phyloP scores from a whole-genome alignment of 352 stramenopile genomes.

The Aphanomyces cochlioides region DNA sequence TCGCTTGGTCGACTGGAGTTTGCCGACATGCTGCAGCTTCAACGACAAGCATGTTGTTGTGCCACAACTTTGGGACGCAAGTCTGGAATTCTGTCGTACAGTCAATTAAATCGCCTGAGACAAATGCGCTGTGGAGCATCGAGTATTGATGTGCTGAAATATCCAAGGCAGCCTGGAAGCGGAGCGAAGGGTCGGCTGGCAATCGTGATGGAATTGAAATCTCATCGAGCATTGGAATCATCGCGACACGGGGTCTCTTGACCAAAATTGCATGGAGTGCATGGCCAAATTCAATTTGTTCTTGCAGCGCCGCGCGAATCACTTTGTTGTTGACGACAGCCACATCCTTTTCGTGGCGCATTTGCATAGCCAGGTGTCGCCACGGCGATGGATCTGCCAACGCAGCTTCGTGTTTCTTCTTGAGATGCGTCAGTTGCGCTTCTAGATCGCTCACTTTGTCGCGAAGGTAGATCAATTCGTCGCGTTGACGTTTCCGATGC shows the following conservation, averaged over 20 bases:
- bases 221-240: conserved; percentile 16
- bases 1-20: background rate
- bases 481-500: conserved; percentile 22
- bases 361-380: conserved; percentile 7
- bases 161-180: background rate
- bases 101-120: conserved; percentile 4
- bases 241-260: background rate
- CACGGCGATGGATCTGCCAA: conserved; percentile 7
- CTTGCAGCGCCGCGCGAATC: background rate
- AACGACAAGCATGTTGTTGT: conserved; percentile 11
- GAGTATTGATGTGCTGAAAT: conserved; percentile 16
- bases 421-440: conserved; percentile 1
- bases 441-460: conserved; percentile 9
- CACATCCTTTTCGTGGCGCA: conserved; percentile 16
- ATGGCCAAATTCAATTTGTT: conserved; percentile 28
- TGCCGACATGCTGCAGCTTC: conserved; percentile 3
- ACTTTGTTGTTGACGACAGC: conserved; percentile 20
- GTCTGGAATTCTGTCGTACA: background rate
- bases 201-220: background rate
- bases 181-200: background rate
- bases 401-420: background rate
- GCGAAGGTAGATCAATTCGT: conserved; percentile 23
- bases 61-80: conserved; percentile 6
- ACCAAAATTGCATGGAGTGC: conserved; percentile 19
- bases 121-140: background rate